Evolutionary conservation across 225 moss, liverwort and hornwort species (phyloP).

Genomic region (Marchantia paleacea): DNA sequence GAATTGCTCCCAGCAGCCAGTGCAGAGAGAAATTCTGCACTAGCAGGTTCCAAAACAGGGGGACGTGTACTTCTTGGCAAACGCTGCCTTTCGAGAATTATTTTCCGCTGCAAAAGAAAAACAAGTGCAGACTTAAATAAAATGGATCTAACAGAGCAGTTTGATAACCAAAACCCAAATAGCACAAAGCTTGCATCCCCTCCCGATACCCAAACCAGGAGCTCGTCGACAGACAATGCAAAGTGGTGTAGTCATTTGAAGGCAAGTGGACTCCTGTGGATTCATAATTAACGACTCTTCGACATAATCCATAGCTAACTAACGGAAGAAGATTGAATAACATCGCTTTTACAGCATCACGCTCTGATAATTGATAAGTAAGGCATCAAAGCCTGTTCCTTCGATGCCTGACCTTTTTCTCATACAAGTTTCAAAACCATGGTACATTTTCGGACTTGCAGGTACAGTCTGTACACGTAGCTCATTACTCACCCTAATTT

Average conservation of each 20-base stretch:
- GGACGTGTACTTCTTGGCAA: constrained; percentile 39
- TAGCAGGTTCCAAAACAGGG: constrained; percentile 59
- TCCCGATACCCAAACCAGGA: too few relatives aligned
- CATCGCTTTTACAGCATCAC: background rate
- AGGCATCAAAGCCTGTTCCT: background rate
- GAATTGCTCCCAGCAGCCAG: constrained; percentile 68
- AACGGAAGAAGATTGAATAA: background rate
- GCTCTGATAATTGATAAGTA: background rate
- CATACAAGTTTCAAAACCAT: background rate
- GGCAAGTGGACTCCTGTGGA: too few relatives aligned
- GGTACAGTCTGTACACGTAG: background rate
- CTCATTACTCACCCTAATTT: background rate
- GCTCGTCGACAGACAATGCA: background rate
- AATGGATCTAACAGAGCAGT: constrained; percentile 1
- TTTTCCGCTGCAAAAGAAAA: constrained; percentile 53
- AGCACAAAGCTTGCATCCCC: background rate
- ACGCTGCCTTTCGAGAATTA: constrained; percentile 54
- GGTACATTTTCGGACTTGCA: background rate
- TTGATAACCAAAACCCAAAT: background rate
- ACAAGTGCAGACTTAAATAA: constrained; percentile 26
- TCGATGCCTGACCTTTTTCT: background rate
- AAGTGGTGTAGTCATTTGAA: too few relatives aligned
- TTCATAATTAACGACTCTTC: too few relatives aligned
- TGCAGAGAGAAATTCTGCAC: constrained; percentile 70
- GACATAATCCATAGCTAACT: background rate